These are phyloP conservation scores for Lathyrus aphaca DNA, from an alignment of 306 rosid genomes.

Conservation along the genomic window DNA sequence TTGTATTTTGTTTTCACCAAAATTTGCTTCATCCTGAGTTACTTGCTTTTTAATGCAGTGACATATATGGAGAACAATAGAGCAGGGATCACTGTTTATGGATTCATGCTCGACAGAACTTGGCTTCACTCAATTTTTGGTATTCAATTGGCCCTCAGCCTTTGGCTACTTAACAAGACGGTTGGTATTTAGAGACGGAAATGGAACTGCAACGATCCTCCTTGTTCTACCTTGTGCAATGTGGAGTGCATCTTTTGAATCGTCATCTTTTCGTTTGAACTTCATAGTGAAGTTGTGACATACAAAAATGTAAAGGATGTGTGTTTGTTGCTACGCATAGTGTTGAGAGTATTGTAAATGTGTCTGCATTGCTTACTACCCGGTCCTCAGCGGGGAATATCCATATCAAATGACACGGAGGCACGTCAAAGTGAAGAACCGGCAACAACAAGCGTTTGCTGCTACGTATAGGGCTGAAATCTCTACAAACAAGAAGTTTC, in stretches of 20 bases:
- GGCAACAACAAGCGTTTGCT: background rate
- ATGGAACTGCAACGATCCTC: slow-evolving; percentile 21
- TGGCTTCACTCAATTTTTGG: slow-evolving; percentile 93
- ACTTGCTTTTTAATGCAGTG: slow-evolving; percentile 57
- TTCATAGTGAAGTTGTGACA: slow-evolving; percentile 2
- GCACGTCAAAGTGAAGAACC: slow-evolving; percentile 1
- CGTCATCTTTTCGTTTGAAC: background rate
- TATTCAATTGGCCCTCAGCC: slow-evolving; percentile 72
- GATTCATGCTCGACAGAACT: slow-evolving; percentile 83
- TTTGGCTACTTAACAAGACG: slow-evolving; percentile 93
- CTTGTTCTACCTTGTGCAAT: slow-evolving; percentile 3
- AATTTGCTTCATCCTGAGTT: slow-evolving; percentile 25
- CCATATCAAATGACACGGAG: slow-evolving; percentile 5
- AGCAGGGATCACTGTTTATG: slow-evolving; percentile 83
- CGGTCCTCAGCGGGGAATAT: background rate
- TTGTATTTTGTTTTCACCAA: background rate
- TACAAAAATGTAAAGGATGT: slow-evolving; percentile 7
- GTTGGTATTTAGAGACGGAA: slow-evolving; percentile 49
- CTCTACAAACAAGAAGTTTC: background rate
- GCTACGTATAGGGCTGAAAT: background rate
- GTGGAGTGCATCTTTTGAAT: background rate
- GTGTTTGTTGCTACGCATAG: slow-evolving; percentile 3
- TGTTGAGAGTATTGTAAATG: slow-evolving; percentile 14
- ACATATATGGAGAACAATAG: slow-evolving; percentile 81
- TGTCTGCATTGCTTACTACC: background rate